Base-by-base conservation (phyloP, 805 yeast species). In the Pichia thaimueangensis region DNA sequence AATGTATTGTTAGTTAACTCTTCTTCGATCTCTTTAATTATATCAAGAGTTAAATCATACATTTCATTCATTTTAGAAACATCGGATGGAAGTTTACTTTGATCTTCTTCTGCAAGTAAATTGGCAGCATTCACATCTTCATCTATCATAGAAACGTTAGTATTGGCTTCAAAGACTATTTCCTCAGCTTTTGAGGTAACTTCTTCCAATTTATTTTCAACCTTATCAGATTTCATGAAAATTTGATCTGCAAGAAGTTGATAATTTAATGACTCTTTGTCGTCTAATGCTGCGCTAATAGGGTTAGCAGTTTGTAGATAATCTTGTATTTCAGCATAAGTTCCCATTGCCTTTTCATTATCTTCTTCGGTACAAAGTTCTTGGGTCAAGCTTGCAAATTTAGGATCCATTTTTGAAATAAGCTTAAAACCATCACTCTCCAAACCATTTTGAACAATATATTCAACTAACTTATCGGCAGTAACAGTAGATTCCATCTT, bases 31-130 rank as follows among this genome's bases (percentile, higher is more conserved):
- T 64, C 64, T 23, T 49, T 47, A 37, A 61, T 52, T 1, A 58
- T 58, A 32, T 52, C 48, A 24, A 62, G 39, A 30, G 59, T 50
- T 37, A 52, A 25, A 43, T 63, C 67, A 45, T 56, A 63, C 30
- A 50, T 45, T 35, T 55, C 47, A 45, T 63, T 61, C 33, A 58
- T 49, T 29, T 47, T 34, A 12, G 37, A 39, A 30, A 54, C 54
- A 16, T 58, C 60, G 12, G 35, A 41, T 9, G 54, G 21, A 17
- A 57, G 41, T 5, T 37, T 24, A 7, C 51, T 33, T 43, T 56
- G 54, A 39, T 60, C 62, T 43, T 58, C 63, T 2, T 37, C 28
- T 12, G 25, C 23, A 9, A 57, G 39, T 3, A 40, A 38, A 21
- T 42, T 35, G 22, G 54, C 30, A 17, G 49, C 45, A 34, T 31